Base-by-base conservation (phyloP, 1,139 yeast genomes). In the Candida sp. region DNA sequence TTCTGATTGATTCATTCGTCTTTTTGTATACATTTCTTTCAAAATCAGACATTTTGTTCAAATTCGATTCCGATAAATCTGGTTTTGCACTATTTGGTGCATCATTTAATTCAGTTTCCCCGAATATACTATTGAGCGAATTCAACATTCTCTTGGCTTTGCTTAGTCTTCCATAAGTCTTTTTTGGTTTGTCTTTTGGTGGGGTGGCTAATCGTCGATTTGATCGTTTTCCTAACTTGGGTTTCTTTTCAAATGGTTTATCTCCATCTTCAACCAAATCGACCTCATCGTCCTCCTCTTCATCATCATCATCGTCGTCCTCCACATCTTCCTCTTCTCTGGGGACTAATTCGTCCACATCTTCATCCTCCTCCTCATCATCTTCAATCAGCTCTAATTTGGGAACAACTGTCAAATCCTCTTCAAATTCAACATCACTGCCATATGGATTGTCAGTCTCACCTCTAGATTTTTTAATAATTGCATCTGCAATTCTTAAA, bases 401-500 rank as follows among this genome's bases (percentile, higher is more conserved):
- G 19, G 34, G 34, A 7, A 12, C 34, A 22, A 22, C 9, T 9
- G 41, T 51, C 19, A 56, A 39, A 45, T 67, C 72, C 23, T 60
- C 63, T 46, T 68, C 74, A 9, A 61, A 45, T 36, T 61, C 68
- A 4, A 67, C 64, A 44, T 64, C 68, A 36, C 63, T 58, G 0
- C 66, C 71, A 46, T 63, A 63, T 4, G 45, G 45, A 7, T 43
- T 48, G 2, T 22, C 23, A 3, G 21, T 44, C n/a, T 50, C 55
- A 3, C 43, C 46, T 25, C 62, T 46, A 1, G 73, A 65, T 36
- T 58, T 56, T 30, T 50, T 44, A 19, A 70, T 64, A 30, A 70
- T 68, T 9, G 56, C 45, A 45, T 79, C 82, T 0, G 85, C 84
- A 32, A 81, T 54, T 3, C 57, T 58, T 15, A 60, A 51, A 36